Conservation (phyloP, 331 rosid species). For the Stylosanthes scabra region DNA sequence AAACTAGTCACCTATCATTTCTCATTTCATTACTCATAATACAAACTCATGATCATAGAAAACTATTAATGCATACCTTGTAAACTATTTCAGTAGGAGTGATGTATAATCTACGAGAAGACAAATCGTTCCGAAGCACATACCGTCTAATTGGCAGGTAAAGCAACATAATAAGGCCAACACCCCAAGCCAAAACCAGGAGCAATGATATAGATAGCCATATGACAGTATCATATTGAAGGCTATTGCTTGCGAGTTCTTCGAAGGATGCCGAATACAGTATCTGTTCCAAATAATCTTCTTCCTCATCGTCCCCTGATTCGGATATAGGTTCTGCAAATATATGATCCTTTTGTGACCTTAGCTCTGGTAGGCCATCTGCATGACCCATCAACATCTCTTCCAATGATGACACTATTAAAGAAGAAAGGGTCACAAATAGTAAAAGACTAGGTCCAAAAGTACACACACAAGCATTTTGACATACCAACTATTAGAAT, state of each 20-base stretch:
- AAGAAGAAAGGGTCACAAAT: conserved; percentile 29
- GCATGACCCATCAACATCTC: conserved; percentile 77
- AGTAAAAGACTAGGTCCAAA: conserved; percentile 24
- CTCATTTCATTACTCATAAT: conserved; percentile 16
- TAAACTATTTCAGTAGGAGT: conserved; percentile 77
- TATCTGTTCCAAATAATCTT: conserved; percentile 58
- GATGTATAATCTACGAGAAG: conserved; percentile 80
- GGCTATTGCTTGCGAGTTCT: conserved; percentile 63
- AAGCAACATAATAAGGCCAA: conserved; percentile 84
- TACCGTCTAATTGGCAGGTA: conserved; percentile 84
- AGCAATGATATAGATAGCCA: conserved; percentile 85
- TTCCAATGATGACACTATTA: conserved; percentile 49
- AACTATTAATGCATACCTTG: conserved; percentile 57
- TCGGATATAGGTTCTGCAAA: conserved; percentile 59
- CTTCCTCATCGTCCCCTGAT: conserved; percentile 55
- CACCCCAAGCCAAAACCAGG: conserved; percentile 93
- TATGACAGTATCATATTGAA: conserved; percentile 80
- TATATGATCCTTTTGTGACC: conserved; percentile 56
- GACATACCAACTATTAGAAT: too few species aligned
- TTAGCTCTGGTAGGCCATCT: conserved; percentile 59
- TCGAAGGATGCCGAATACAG: conserved; percentile 81
- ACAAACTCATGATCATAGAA: conserved; percentile 12
- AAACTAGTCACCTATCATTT: conserved; percentile 5
- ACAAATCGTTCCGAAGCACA: conserved; percentile 74
- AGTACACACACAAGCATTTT: neutral